Evolutionary conservation across 371 early-diverging fungal genomes (phyloP).

Genomic region (Syncephalastrum sp.): DNA sequence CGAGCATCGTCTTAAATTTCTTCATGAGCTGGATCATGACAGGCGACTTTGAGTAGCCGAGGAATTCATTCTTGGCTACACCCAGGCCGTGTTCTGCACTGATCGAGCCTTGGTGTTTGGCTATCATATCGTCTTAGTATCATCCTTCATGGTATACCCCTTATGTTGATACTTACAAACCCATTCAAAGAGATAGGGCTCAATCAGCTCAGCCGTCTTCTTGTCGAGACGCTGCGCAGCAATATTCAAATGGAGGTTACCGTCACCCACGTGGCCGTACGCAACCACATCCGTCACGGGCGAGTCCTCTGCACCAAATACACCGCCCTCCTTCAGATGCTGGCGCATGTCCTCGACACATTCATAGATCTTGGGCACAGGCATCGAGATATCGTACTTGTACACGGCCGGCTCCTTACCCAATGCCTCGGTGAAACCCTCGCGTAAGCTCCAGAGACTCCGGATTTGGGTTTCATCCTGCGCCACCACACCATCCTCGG

Average conservation of each 20-base stretch:
- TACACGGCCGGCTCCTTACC: slow-evolving; percentile 82
- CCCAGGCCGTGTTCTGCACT: slow-evolving; percentile 83
- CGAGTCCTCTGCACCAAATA: slow-evolving; percentile 53
- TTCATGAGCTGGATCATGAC: slow-evolving; percentile 73
- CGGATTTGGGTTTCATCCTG: slow-evolving; percentile 77
- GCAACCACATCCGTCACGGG: slow-evolving; percentile 78
- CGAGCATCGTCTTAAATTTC: slow-evolving; percentile 71
- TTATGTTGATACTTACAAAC: slow-evolving; percentile 48
- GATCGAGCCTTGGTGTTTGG: slow-evolving; percentile 72
- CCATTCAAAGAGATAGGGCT: slow-evolving; percentile 95
- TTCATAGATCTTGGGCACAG: slow-evolving; percentile 82
- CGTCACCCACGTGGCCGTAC: slow-evolving; percentile 92
- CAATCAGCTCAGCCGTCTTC: slow-evolving; percentile 69
- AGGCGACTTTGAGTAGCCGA: slow-evolving; percentile 64
- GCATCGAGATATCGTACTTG: slow-evolving; percentile 93
- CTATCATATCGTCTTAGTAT: slow-evolving; percentile 21
- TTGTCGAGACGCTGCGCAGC: slow-evolving; percentile 62
- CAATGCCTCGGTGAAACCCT: slow-evolving; percentile 90
- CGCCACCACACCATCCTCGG: slow-evolving; percentile 88
- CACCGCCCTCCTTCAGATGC: slow-evolving; percentile 59
- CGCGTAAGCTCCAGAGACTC: slow-evolving; percentile 88
- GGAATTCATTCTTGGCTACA: slow-evolving; percentile 66
- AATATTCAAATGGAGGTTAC: slow-evolving; percentile 93
- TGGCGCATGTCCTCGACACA: slow-evolving; percentile 77
- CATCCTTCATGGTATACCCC: too few relatives aligned